Conservation (phyloP, 441 rosid species). For the Adansonia rubrostipa region DNA sequence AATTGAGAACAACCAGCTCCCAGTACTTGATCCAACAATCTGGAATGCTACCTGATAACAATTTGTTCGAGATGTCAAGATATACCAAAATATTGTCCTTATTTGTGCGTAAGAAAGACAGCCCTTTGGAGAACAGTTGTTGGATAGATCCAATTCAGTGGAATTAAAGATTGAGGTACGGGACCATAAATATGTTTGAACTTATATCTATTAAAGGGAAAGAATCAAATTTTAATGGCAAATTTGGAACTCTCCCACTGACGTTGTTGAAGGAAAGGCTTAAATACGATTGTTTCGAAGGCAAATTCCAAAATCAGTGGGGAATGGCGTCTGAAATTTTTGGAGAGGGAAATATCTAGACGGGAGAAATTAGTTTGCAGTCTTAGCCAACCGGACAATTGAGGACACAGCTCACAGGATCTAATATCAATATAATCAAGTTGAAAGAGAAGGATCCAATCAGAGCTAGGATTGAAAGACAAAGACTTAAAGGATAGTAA, state of each 20-base stretch:
- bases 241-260: neutral
- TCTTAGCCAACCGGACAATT: neutral
- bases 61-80: constrained; percentile 12
- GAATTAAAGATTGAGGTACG: neutral
- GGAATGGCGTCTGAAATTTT: neutral
- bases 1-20: neutral
- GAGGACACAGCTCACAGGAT: neutral
- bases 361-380: constrained; percentile 3
- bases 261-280: constrained; percentile 10
- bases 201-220: neutral
- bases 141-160: too few species aligned
- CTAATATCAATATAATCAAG: neutral
- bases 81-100: neutral
- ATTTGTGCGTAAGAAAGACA: too few species aligned
- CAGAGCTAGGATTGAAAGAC: neutral
- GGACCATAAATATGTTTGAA: neutral
- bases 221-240: neutral
- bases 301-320: neutral
- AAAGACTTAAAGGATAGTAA: neutral
- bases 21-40: constrained; percentile 29
- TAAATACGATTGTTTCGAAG: neutral
- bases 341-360: constrained; percentile 15
- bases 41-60: constrained; percentile 30
- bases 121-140: too few species aligned
- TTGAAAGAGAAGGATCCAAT: neutral